Percentiles rank a stretch among this genome's conserved stretches.
Conservation (phyloP, 78 protist species). For the Creolimax fragrantissima region DNA sequence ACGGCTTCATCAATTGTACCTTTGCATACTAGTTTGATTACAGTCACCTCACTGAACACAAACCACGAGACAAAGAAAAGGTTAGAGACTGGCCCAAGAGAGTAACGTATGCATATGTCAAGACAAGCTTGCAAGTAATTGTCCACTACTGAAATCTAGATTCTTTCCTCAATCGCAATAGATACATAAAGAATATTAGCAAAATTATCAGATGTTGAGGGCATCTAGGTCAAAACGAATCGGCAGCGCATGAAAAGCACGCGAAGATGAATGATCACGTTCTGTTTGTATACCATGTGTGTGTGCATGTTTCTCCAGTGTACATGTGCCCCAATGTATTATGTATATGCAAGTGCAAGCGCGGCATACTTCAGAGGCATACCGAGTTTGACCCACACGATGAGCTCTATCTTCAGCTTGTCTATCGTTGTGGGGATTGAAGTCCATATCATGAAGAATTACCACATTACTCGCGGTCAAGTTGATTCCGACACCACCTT, state of each 20-base stretch:
- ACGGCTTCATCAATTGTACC: not conserved
- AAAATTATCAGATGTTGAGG: too few species aligned
- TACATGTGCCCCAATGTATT: too few species aligned
- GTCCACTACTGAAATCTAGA: not conserved
- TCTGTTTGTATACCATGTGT: too few species aligned
- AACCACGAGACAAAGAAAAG: too few species aligned
- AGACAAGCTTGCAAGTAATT: not conserved
- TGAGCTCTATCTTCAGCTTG: not conserved
- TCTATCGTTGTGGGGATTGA: slow-evolving; percentile 21
- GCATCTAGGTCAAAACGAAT: too few species aligned
- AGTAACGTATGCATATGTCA: too few species aligned
- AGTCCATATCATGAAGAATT: slow-evolving; percentile 5
- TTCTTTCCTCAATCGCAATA: not conserved
- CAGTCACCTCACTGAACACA: not conserved
- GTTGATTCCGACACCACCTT: slow-evolving; percentile 19
- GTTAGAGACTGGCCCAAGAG: too few species aligned
- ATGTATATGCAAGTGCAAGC: too few species aligned
- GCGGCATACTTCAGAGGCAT: too few species aligned
- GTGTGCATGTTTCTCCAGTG: too few species aligned
- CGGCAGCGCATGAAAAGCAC: too few species aligned
- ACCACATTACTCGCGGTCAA: not conserved
- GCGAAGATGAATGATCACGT: too few species aligned
- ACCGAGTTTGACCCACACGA: not conserved
- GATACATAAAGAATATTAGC: not conserved
- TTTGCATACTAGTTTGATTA: not conserved